Conservation (phyloP, 2,329 filamentous ascomycete species). For the Ceratocystis papillata region DNA sequence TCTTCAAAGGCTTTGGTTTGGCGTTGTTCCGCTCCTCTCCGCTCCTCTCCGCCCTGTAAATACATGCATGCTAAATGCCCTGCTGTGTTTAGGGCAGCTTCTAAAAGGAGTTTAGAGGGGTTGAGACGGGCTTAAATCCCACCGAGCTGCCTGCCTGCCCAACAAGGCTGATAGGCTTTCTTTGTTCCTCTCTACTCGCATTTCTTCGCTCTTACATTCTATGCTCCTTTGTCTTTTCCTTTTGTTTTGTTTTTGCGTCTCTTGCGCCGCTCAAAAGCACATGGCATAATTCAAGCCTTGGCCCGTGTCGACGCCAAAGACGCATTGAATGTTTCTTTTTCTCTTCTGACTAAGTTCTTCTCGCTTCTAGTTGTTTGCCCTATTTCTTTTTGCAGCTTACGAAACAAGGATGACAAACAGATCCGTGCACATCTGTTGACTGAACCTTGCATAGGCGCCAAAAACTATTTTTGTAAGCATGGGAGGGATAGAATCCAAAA, state of each 20-base stretch:
- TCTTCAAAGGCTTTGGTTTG: neutral
- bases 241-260: neutral
- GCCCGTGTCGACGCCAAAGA: slow-evolving; percentile 4
- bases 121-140: neutral
- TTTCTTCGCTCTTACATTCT: too few species aligned
- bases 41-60: slow-evolving; percentile 8
- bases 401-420: neutral
- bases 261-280: neutral
- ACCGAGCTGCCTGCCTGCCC: neutral
- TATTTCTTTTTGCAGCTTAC: neutral
- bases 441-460: neutral
- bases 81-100: neutral
- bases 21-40: slow-evolving; percentile 14
- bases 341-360: neutral
- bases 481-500: neutral
- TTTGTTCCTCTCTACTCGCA: neutral
- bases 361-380: neutral
- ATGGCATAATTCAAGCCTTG: neutral
- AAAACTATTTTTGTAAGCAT: slow-evolving; percentile 5
- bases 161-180: neutral
- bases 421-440: neutral
- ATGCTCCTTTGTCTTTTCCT: neutral
- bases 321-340: neutral
- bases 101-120: neutral
- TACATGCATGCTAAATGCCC: neutral